Evolutionary conservation across 2,329 filamentous ascomycete species (phyloP), one percentile per base, ranked within the genome.

Genomic region (Juglanconis sp.): DNA sequence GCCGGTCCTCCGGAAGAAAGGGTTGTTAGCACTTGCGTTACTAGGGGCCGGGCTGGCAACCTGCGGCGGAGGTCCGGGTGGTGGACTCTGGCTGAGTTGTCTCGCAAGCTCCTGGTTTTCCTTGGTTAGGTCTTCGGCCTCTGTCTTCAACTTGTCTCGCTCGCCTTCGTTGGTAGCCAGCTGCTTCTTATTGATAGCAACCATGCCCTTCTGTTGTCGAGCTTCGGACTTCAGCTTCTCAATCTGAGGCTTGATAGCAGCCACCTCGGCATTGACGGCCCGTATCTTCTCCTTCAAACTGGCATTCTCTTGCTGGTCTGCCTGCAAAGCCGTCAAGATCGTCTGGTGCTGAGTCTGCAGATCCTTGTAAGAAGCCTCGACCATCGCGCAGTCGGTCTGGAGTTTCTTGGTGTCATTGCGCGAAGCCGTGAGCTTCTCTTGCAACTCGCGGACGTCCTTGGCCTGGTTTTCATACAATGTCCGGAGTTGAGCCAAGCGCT

Each of bases 131-230:
- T 86, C 87, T 61, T 87, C 87, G 49, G 89, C 88, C 73, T 98
- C 94, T 1, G 80, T 78, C 77, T 92, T 93, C 44, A 96, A 79
- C 78, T 91, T 94, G 63, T 98, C 94, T 36, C 91, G 86, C 73
- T 98, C 94, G 52, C 85, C 85, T 74, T 99, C 95, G 60, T 89
- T 91, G 1, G 93, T 97, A 40, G 89, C 86, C 62, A 98, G 80
- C 76, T 99, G 95, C 78, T 99, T 99, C 81, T 96, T 98, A 78
- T 97, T 97, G 77, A 99, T 99, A 48, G 95, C 93, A 35, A 96
- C 94, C 65, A 98, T 81, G 17, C 95, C 95, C 77, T 96, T 98
- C 71, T 98, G 93, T 73, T 98, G 95, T 47, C 95, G 87, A 32
- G 92, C 92, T 68, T 97, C 92, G 11, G 89, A 91, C 72, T 90